These are phyloP conservation scores for Phragmites australis DNA, from an alignment of 176 grass and related monocot species.

Conservation along the genomic window DNA sequence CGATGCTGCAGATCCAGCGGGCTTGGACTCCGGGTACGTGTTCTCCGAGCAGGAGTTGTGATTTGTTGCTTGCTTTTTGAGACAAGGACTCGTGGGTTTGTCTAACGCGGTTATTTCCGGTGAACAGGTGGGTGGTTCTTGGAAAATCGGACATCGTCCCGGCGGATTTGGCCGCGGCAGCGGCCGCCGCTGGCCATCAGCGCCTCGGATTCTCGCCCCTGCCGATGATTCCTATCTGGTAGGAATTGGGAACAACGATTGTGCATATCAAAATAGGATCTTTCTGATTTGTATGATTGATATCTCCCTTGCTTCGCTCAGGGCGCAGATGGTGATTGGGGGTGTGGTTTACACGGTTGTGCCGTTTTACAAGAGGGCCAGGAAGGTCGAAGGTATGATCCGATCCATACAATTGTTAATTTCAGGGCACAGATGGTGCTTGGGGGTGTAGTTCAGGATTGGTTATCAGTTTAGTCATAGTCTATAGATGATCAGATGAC, in stretches of 20 bases:
- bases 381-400: constrained; percentile 49
- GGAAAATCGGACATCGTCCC: constrained; percentile 43
- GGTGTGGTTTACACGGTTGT: constrained; percentile 48
- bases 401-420: not conserved
- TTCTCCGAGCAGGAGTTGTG: not conserved
- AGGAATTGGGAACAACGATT: not conserved
- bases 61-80: not conserved
- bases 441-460: not conserved
- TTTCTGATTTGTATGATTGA: not conserved
- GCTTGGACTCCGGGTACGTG: constrained; percentile 44
- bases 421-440: not conserved
- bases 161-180: constrained; percentile 33
- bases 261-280: not conserved
- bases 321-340: constrained; percentile 54
- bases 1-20: constrained; percentile 25
- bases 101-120: constrained; percentile 33
- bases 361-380: constrained; percentile 57
- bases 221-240: constrained; percentile 55
- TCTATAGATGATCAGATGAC: not conserved
- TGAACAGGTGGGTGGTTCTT: constrained; percentile 50
- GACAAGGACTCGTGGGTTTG: not conserved
- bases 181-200: not conserved
- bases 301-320: not conserved
- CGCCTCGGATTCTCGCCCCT: constrained; percentile 43
- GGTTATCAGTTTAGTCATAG: not conserved